Evolutionary conservation across 164 flowering plant genomes (phyloP), one percentile per base, ranked within the genome.

Genomic region (Stephania yunnanensis): DNA sequence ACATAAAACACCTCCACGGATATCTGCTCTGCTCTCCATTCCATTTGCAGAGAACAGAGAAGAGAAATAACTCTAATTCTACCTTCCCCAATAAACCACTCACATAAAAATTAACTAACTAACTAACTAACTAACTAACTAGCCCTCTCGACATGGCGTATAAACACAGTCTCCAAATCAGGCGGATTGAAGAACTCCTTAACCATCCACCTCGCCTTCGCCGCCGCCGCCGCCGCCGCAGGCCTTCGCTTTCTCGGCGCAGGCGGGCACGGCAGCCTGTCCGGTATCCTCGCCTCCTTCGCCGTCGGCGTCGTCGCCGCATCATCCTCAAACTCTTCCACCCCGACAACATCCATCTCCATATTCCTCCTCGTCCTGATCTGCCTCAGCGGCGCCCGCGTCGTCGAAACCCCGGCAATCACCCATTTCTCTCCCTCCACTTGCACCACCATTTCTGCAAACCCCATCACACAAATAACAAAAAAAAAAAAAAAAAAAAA

Each of bases 191-290:
- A 92, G 81, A 89, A 90, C 86, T 92, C 95, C 68, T 86, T 81
- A 55, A 44, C 88, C 89, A 69, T 68, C 46, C 89, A 84, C 12
- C 74, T 82, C 6, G 87, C 73, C 42, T 36, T 36, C 42, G 42
- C 42, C 42, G 42, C 42, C 42, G 42, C 42, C 25, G 42, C 42
- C 42, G 42, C 3, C 42, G 42, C 42, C 50, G 87, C 31, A 20
- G 92, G 87, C 55, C 86, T 79, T 19, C 84, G 84, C 85, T 93
- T 93, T 76, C 89, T 88, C 15, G 98, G 98, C 5, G 98, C 89
- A 2, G 96, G 92, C 55, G 96, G 96, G 82, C 98, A 93, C 1
- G 80, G 46, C 69, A 86, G 68, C 31, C 22, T 87, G 78, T 84
- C 84, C 13, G 90, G 88, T 76, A 90, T 88, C 65, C 87, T 89